Evolutionary conservation across 179 eudicot genomes (phyloP).

Genomic region (Spergularia azorica): DNA sequence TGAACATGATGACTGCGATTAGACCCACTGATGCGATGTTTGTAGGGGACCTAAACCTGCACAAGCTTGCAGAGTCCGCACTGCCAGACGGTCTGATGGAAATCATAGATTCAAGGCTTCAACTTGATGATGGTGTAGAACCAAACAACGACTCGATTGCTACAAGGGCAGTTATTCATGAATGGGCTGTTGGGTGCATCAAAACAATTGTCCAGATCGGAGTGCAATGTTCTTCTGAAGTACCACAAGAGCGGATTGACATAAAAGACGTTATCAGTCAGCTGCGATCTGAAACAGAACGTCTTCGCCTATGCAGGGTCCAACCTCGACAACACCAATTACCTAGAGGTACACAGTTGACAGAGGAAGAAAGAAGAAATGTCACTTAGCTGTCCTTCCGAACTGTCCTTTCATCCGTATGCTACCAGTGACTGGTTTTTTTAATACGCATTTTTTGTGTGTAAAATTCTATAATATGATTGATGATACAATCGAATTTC

Average conservation of each 20-base stretch:
- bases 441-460: too few species aligned
- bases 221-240: slow-evolving; percentile 8
- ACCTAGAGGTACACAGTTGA: too few species aligned
- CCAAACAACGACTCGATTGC: background rate
- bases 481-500: too few species aligned
- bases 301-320: background rate
- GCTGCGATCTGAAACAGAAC: slow-evolving; percentile 2
- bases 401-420: too few species aligned
- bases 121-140: slow-evolving; percentile 6
- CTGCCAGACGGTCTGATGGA: background rate
- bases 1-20: slow-evolving; percentile 18
- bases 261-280: slow-evolving; percentile 6
- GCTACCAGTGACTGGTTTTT: too few species aligned
- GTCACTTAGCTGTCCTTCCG: too few species aligned
- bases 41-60: slow-evolving; percentile 18
- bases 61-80: slow-evolving; percentile 17
- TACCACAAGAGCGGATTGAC: slow-evolving; percentile 11
- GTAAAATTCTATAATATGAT: too few species aligned
- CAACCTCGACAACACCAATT: background rate
- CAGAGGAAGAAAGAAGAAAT: too few species aligned
- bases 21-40: slow-evolving; percentile 21
- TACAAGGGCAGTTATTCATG: background rate
- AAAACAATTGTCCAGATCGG: slow-evolving; percentile 14
- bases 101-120: slow-evolving; percentile 14
- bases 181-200: slow-evolving; percentile 23